phyloP scores from a whole-genome alignment of 2,329 filamentous ascomycete genomes.

The Fusarium pininemorale region DNA sequence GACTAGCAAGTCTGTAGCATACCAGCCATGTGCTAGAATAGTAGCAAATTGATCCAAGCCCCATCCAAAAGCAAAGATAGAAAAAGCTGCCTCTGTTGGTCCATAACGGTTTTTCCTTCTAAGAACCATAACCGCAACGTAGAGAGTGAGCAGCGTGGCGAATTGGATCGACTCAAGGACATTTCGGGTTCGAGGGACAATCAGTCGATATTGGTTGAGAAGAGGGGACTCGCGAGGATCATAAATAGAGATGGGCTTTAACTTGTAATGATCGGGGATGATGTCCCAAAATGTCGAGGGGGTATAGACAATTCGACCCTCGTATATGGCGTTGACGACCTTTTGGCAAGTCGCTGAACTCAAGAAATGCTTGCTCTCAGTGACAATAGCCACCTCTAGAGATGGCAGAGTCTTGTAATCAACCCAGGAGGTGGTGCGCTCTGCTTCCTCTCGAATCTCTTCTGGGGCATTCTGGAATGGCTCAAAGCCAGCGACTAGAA shows the following conservation, averaged over 20 bases:
- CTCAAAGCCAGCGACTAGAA: conserved; percentile 84
- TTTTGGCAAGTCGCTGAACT: conserved; percentile 82
- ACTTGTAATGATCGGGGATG: conserved; percentile 86
- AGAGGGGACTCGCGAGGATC: conserved; percentile 78
- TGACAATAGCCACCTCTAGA: conserved; percentile 84
- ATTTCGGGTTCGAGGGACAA: conserved; percentile 82
- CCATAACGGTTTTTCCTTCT: conserved; percentile 68
- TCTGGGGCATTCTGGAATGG: conserved; percentile 84
- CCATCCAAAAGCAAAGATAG: conserved; percentile 81
- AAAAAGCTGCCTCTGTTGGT: conserved; percentile 71
- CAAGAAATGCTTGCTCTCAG: conserved; percentile 81
- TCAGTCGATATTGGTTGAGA: conserved; percentile 85
- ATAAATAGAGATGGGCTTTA: conserved; percentile 82
- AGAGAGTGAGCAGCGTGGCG: conserved; percentile 72
- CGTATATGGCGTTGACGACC: conserved; percentile 84
- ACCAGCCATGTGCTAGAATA: conserved; percentile 77
- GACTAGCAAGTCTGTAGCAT: conserved; percentile 3
- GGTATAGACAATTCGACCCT: conserved; percentile 82
- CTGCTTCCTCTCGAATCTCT: conserved; percentile 68
- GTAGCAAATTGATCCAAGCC: conserved; percentile 80
- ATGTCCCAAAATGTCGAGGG: conserved; percentile 85
- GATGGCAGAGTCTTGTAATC: conserved; percentile 73
- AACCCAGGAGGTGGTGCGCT: conserved; percentile 58
- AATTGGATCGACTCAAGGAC: conserved; percentile 81
- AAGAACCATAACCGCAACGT: conserved; percentile 76